A percentile compares a stretch with the other conserved stretches of the same genome.
Evolutionary conservation across 2,329 filamentous ascomycete species (phyloP).

Genomic region (Arthrobotrys sphaeroides): DNA sequence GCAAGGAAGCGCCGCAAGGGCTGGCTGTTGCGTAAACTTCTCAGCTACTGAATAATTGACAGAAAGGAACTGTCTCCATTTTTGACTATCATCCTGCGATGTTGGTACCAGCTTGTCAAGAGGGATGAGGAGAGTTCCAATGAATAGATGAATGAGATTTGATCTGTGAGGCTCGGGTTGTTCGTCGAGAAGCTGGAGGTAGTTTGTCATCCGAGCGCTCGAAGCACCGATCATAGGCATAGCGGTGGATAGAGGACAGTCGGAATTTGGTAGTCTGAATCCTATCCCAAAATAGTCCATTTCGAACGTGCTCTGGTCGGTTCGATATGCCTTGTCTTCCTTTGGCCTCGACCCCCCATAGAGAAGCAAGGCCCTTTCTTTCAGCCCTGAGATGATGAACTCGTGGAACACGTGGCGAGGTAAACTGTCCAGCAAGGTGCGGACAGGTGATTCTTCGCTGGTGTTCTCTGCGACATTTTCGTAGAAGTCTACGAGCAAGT

Average conservation of each 20-base stretch:
- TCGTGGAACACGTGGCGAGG: constrained; percentile 3
- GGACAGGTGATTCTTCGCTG: not conserved
- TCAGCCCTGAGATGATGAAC: constrained; percentile 29
- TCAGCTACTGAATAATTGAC: not conserved
- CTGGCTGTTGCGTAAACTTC: not conserved
- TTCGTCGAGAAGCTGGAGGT: constrained; percentile 13
- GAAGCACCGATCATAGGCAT: not conserved
- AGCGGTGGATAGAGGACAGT: too few species aligned
- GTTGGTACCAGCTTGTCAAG: not conserved
- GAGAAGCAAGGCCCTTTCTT: not conserved
- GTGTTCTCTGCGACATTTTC: not conserved
- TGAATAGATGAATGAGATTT: not conserved
- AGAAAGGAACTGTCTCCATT: not conserved
- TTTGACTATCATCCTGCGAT: not conserved
- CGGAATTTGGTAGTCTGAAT: too few species aligned
- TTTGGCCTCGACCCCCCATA: not conserved
- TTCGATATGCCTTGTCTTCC: not conserved
- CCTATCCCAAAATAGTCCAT: too few species aligned
- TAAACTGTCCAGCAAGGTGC: not conserved
- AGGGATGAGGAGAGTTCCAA: not conserved
- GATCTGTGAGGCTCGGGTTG: constrained; percentile 14
- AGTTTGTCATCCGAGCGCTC: not conserved
- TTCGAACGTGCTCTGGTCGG: not conserved
- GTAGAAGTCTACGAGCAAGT: constrained; percentile 30
- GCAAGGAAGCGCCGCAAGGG: not conserved